Percentiles rank a stretch among this genome's conserved stretches.
Evolutionary conservation across 2,329 filamentous ascomycete species (phyloP).

Genomic region (Penicillium sp.): DNA sequence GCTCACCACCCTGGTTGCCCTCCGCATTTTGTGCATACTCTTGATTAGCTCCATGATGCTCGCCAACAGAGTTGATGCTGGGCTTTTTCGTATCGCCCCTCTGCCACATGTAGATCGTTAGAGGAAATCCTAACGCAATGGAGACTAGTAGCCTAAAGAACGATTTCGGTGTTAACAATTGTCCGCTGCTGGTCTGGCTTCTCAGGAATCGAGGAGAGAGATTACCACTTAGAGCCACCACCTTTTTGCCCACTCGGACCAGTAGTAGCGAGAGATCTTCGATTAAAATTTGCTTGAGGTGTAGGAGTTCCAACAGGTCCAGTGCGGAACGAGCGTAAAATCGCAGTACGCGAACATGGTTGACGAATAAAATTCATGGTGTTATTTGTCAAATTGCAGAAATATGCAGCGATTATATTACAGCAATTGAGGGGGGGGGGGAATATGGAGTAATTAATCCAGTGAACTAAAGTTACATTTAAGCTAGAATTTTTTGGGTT

Average conservation of each 20-base stretch:
- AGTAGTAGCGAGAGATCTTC: not conserved
- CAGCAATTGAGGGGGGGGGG: too few relatives aligned
- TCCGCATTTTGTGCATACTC: constrained; percentile 6
- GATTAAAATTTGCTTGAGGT: not conserved
- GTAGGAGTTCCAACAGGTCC: not conserved
- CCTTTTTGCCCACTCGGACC: not conserved
- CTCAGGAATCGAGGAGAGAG: not conserved
- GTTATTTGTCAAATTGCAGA: not conserved
- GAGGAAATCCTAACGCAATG: not conserved
- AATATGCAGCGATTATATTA: not conserved
- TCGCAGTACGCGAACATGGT: not conserved
- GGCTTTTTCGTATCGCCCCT: not conserved
- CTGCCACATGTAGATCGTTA: not conserved
- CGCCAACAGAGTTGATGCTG: not conserved
- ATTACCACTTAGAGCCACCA: not conserved
- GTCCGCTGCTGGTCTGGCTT: not conserved
- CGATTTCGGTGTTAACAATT: not conserved
- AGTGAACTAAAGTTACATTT: not conserved
- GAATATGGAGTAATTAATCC: too few relatives aligned
- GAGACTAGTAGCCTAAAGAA: not conserved
- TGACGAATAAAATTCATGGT: not conserved
- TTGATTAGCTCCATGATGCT: constrained; percentile 4
- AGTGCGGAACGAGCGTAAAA: not conserved
- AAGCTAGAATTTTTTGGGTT: not conserved
- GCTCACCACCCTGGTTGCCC: not conserved